Conservation (phyloP, 1,284 basidiomycete species). For the Microbotryum silenes-acaulis region DNA sequence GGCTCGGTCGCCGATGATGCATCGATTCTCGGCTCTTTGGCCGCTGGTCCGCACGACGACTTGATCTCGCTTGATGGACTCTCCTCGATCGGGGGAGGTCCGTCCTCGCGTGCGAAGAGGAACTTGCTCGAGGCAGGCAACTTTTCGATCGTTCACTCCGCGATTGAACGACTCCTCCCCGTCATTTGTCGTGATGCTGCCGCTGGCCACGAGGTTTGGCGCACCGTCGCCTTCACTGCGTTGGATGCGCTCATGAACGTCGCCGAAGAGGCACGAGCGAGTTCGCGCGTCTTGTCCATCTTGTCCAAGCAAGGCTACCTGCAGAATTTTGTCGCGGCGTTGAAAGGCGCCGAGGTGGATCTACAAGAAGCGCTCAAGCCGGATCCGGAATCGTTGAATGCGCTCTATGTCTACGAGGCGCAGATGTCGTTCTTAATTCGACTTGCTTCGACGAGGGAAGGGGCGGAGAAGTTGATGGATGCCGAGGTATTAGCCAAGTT, state of each 20-base stretch:
- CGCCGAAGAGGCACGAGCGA: conserved; percentile 41
- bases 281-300: conserved; percentile 45
- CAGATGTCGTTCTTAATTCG: conserved; percentile 82
- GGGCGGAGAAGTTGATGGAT: conserved; percentile 78
- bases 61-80: conserved; percentile 29
- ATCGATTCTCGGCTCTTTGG: conserved; percentile 5
- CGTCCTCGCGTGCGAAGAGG: conserved; percentile 4
- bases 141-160: conserved; percentile 28
- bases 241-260: conserved; percentile 60
- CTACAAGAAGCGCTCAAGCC: conserved; percentile 74
- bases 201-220: conserved; percentile 92
- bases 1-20: conserved; percentile 17
- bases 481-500: conserved; percentile 69
- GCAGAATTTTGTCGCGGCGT: conserved; percentile 67
- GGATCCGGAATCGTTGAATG: conserved; percentile 84
- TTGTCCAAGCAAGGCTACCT: conserved; percentile 72
- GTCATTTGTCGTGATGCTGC: conserved; percentile 83
- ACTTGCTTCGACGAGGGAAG: conserved; percentile 69
- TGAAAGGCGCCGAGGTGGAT: conserved; percentile 75
- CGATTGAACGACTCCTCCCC: conserved; percentile 62
- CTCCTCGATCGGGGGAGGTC: conserved; percentile 31
- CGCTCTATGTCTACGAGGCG: conserved; percentile 89
- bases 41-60: conserved; percentile 16
- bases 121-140: conserved; percentile 33
- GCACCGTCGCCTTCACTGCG: conserved; percentile 82